Evolutionary conservation across 345 rosid genomes (phyloP).

Genomic region (Dipteronia dyeriana): DNA sequence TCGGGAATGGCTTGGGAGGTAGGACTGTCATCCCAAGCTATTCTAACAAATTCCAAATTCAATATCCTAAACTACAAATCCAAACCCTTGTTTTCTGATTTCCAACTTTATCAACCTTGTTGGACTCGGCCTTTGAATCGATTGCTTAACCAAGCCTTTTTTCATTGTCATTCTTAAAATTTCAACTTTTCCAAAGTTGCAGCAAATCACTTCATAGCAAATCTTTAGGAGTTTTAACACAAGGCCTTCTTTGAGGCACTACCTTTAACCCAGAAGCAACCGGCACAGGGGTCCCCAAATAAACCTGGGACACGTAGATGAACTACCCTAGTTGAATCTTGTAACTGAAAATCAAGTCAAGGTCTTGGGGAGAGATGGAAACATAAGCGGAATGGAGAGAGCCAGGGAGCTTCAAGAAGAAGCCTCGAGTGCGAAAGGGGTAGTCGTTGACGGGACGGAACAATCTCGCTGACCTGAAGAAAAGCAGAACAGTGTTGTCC

Average conservation of each 20-base stretch:
- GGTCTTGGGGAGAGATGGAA: conserved; percentile 36
- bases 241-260: conserved; percentile 41
- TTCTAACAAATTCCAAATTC: conserved; percentile 49
- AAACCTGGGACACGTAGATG: conserved; percentile 40
- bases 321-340: conserved; percentile 53
- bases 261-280: conserved; percentile 48
- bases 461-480: conserved; percentile 54
- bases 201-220: conserved; percentile 44
- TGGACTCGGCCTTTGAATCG: conserved; percentile 3
- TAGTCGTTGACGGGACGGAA: conserved; percentile 45
- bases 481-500: conserved; percentile 50
- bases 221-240: conserved; percentile 48
- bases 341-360: conserved; percentile 48
- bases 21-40: conserved; percentile 43
- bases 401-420: conserved; percentile 58
- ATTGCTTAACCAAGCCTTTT: not conserved
- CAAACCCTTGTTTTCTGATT: conserved; percentile 11
- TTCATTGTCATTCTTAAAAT: not conserved
- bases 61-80: conserved; percentile 42
- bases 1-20: conserved; percentile 21
- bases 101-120: not conserved
- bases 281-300: conserved; percentile 49
- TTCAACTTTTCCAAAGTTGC: not conserved
- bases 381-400: too few species aligned
- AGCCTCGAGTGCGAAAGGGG: conserved; percentile 48